These are phyloP conservation scores for Chloranthus sessilifolius DNA, from an alignment of 164 flowering plant genomes.

Conservation along the genomic window DNA sequence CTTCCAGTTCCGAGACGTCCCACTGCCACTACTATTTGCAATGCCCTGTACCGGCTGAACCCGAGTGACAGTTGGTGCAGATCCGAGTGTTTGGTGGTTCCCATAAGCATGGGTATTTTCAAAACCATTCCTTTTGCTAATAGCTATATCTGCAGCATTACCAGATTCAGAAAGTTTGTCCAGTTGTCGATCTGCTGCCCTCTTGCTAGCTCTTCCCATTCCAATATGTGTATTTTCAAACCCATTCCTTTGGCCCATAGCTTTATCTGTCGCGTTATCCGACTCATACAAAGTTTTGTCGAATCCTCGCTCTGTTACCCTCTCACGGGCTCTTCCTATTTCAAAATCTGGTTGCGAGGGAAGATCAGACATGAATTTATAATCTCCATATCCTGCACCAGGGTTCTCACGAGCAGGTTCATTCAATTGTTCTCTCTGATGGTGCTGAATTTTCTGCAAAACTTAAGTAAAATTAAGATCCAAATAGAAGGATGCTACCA, in stretches of 20 bases:
- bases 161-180: conserved; percentile 36
- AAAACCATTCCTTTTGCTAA: conserved; percentile 48
- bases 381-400: conserved; percentile 38
- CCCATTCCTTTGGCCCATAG: too few species aligned
- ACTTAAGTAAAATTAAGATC: not conserved
- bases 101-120: conserved; percentile 20
- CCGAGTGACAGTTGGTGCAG: conserved; percentile 27
- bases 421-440: conserved; percentile 33
- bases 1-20: conserved; percentile 60
- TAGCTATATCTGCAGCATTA: conserved; percentile 25
- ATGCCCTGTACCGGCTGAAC: conserved; percentile 18
- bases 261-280: too few species aligned
- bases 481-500: too few species aligned
- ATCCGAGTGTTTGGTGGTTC: conserved; percentile 16
- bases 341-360: conserved; percentile 37
- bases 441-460: conserved; percentile 44
- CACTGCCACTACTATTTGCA: conserved; percentile 26
- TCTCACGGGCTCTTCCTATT: too few species aligned
- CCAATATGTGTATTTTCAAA: too few species aligned
- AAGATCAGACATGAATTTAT: conserved; percentile 46
- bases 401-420: conserved; percentile 41
- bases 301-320: too few species aligned
- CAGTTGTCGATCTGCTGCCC: conserved; percentile 27
- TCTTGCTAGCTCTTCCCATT: conserved; percentile 39
- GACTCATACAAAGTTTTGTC: too few species aligned